Evolutionary conservation across 2,329 filamentous ascomycete genomes (phyloP), one percentile per base, ranked within the genome.

Genomic region (Colletotrichum zoysiae): DNA sequence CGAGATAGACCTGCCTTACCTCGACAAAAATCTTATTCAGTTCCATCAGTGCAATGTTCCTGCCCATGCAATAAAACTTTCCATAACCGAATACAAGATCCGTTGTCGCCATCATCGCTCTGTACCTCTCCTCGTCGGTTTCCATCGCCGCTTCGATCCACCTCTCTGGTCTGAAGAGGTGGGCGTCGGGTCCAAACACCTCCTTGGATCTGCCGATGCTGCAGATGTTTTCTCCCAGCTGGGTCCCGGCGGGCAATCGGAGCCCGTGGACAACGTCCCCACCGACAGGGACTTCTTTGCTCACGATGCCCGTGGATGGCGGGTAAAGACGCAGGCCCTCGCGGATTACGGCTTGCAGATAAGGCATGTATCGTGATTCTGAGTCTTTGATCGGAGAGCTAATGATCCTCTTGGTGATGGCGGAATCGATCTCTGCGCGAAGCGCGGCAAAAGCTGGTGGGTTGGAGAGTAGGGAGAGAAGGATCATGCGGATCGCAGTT

Each of bases 301-400:
- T 85, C 4, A 89, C 79, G 7, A 83, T 76, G 67, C 87, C 81
- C 7, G 81, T 83, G 2, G 88, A 80, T 0, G 81, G 82, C 1
- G 87, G 86, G 73, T 87, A 85, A 12, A 88, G 77, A 3, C 87
- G 83, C 74, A 86, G 78, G 0, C 84, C 83, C 75, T 90, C 89
- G 30, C 83, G 84, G 20, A 90, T 81, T 3, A 87, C 84, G 4
- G 87, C 87, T 44, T 86, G 81, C 3, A 89, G 82, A 75, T 88
- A 86, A 18, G 78, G 79, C 40, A 82, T 78, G 38, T 75, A 76
- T 33, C 74, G 79, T 33, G 78, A 81, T 73, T 86, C 81, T 0
- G 78, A 75, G 51, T 84, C 79, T 20, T 71, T 78, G 73, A 79
- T 75, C 12, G 78, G 78, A 0, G 74, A 66, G 20, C 65, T 70